Percentiles rank a stretch among this genome's conserved stretches.
phyloP scores from a whole-genome alignment of 345 rosid species.

The Salix purpurea region DNA sequence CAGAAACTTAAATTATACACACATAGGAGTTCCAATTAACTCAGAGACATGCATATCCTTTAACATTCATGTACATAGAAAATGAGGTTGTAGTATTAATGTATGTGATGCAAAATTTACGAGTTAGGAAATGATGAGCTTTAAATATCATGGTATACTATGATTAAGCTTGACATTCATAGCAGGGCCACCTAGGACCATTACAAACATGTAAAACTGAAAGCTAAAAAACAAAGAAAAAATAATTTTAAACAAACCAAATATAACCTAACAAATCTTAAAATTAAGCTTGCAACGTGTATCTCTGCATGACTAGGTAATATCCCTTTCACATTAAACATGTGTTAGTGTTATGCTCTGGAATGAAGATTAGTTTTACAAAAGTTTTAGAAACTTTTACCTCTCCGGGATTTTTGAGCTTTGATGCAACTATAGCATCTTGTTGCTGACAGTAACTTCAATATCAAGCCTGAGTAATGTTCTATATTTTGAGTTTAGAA shows the following conservation, averaged over 20 bases:
- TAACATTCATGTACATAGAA: not conserved
- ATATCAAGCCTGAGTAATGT: too few relatives aligned
- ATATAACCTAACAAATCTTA: not conserved
- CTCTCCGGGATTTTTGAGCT: not conserved
- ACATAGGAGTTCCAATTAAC: not conserved
- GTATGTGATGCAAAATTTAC: not conserved
- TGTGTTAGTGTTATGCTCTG: not conserved
- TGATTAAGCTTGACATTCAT: not conserved
- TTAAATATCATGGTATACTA: not conserved
- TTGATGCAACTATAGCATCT: not conserved
- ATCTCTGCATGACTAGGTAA: too few relatives aligned
- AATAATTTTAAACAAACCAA: not conserved
- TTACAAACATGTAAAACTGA: not conserved
- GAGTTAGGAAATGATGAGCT: not conserved
- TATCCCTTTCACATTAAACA: too few relatives aligned
- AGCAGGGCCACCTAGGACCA: not conserved
- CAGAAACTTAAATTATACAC: conserved; percentile 14
- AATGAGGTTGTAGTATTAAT: not conserved
- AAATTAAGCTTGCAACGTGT: too few relatives aligned
- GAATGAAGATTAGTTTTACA: not conserved
- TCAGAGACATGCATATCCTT: not conserved
- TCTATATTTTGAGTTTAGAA: too few relatives aligned
- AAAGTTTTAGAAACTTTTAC: not conserved
- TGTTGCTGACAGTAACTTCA: too few relatives aligned
- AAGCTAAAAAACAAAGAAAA: not conserved